These are phyloP conservation scores for barrel medic (Medicago truncatula) DNA, from an alignment of 306 rosid species.

Conservation along the genomic window DNA sequence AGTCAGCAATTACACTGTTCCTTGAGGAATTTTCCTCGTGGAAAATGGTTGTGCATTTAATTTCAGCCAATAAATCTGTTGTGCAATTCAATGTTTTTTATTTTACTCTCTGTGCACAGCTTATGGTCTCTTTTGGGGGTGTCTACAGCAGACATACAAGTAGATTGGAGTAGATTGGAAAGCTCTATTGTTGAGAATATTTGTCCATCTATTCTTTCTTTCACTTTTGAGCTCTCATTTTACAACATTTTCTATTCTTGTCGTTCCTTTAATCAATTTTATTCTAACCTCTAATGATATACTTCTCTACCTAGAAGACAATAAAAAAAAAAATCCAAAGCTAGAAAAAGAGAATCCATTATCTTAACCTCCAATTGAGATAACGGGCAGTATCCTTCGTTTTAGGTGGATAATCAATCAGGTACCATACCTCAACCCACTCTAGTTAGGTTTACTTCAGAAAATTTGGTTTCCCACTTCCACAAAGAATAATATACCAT, in stretches of 20 bases:
- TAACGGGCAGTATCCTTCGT: not conserved
- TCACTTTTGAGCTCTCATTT: slow-evolving; percentile 2
- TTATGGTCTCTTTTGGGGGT: not conserved
- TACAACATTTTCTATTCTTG: not conserved
- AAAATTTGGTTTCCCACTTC: slow-evolving; percentile 10
- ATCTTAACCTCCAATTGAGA: slow-evolving; percentile 1
- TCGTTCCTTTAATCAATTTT: not conserved
- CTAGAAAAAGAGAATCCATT: not conserved
- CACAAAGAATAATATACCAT: slow-evolving; percentile 11
- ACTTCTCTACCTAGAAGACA: not conserved
- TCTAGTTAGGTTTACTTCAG: slow-evolving; percentile 2
- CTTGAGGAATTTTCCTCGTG: slow-evolving; percentile 1
- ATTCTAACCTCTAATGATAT: not conserved
- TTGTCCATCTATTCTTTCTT: not conserved
- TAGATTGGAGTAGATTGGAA: not conserved
- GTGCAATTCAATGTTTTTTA: not conserved
- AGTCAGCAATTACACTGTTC: slow-evolving; percentile 10
- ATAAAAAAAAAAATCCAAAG: not conserved
- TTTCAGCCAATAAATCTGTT: slow-evolving; percentile 1
- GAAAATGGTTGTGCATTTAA: slow-evolving; percentile 7
- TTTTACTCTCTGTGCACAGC: not conserved
- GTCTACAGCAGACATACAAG: slow-evolving; percentile 1
- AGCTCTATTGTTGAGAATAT: not conserved
- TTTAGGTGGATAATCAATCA: slow-evolving; percentile 9
- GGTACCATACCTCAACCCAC: slow-evolving; percentile 9